Base-by-base conservation (phyloP, 1,139 yeast genomes). In the Scheffersomyces parashehatae region DNA sequence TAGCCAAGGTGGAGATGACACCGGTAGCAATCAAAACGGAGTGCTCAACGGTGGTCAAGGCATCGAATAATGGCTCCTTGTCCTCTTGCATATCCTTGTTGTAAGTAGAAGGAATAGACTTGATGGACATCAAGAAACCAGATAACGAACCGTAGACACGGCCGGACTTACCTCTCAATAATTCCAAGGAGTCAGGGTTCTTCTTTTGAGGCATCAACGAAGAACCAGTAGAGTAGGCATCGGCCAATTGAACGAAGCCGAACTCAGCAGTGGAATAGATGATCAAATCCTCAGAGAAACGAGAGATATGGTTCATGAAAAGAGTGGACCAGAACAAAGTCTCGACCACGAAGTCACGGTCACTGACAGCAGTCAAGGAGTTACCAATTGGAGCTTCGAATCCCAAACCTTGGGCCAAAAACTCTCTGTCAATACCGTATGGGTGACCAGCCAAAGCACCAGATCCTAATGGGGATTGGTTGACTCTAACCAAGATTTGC, bases 371-470 rank as follows among this genome's bases (percentile, higher is more conserved):
- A 16, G 93, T 82, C 56, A 93, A 74, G 1, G 98, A 93, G 70
- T 93, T 93, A 43, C 98, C 98, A 71, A 95, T 90, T 39, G 89
- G 89, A 4, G 90, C 83, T 45, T 76, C 70, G 57, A 93, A 93
- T 0, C 91, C 95, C 39, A 93, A 76, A 12, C 82, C 86, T 41
- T 75, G 60, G 20, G 98, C 96, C 53, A 93, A 70, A 59, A 71
- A 90, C 61, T 91, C 96, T 63, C 99, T 81, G 67, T 93, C 98
- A 53, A 93, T 89, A 14, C 98, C 98, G 62, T 91, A 93, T 38
- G 99, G 99, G 64, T 93, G 99, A 43, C 99, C 99, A 12, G 99
- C 99, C 49, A 93, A 78, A 3, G 99, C 99, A 58, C 99, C 99
- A 8, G 93, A 83, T 35, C 99, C 99, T 50, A 93, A 77, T 35